Percentiles rank a stretch among this genome's conserved stretches.
These are phyloP conservation scores for Isoetes taiwanensis DNA, from an alignment of 75 land plant species.

Conservation along the genomic window DNA sequence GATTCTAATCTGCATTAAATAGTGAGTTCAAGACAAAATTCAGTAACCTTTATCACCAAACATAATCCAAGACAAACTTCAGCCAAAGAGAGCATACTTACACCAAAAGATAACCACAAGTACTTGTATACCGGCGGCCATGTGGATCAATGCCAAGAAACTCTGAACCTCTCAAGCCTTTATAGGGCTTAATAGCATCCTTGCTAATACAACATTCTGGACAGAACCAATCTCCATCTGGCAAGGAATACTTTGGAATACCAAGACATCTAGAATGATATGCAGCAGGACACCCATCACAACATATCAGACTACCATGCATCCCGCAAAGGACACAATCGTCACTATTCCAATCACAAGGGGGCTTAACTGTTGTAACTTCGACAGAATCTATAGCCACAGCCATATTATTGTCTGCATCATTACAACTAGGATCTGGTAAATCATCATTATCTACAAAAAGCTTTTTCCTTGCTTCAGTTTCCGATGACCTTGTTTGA, in stretches of 20 bases:
- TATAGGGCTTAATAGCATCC: conserved; percentile 18
- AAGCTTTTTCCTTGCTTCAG: no score
- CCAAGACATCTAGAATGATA: conserved; percentile 95
- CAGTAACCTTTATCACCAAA: no score
- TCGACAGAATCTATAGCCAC: no score
- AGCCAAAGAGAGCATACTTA: conserved; percentile 44
- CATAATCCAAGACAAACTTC: no score
- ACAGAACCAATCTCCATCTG: conserved; percentile 94
- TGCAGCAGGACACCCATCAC: conserved; percentile 98
- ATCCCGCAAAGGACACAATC: conserved; percentile 88
- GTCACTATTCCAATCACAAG: conserved; percentile 77
- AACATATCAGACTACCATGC: conserved; percentile 90
- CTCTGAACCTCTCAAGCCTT: conserved; percentile 48
- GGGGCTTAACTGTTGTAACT: no score
- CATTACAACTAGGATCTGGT: no score
- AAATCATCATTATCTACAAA: no score
- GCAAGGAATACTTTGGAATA: conserved; percentile 43
- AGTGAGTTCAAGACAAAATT: no score
- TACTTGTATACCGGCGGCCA: conserved; percentile 45
- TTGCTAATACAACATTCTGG: conserved; percentile 57
- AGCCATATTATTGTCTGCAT: no score
- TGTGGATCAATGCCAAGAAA: conserved; percentile 55
- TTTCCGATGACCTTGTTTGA: no score
- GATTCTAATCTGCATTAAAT: no score
- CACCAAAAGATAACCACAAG: conserved; percentile 68